phyloP scores from a whole-genome alignment of 805 yeast species.

The Lipomyces yamanashiensis region DNA sequence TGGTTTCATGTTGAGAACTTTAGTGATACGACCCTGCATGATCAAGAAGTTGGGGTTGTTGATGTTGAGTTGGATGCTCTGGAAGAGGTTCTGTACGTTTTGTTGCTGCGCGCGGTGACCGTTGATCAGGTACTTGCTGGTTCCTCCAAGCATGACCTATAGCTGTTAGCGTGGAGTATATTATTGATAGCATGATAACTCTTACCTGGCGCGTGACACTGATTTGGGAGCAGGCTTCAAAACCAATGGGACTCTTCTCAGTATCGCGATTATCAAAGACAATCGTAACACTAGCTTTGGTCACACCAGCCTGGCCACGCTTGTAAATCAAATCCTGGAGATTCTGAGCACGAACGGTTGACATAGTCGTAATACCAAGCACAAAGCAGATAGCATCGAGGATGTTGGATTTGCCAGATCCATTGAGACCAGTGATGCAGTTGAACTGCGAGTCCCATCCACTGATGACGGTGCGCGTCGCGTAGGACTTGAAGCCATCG shows the following conservation, averaged over 20 bases:
- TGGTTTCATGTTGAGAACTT: conserved; percentile 95
- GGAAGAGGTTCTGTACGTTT: conserved; percentile 86
- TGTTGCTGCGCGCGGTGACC: conserved; percentile 97
- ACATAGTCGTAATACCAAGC: conserved; percentile 92
- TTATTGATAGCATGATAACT: neutral
- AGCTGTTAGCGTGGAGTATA: neutral
- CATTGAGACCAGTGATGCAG: conserved; percentile 96
- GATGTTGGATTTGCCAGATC: conserved; percentile 96
- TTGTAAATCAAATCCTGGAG: conserved; percentile 93
- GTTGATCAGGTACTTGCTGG: conserved; percentile 87
- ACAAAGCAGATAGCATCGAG: conserved; percentile 97
- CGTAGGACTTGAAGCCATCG: conserved; percentile 97
- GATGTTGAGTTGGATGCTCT: conserved; percentile 91
- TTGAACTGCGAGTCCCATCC: conserved; percentile 97
- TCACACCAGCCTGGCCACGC: conserved; percentile 97
- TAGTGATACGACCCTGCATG: conserved; percentile 98
- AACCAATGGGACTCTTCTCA: conserved; percentile 82
- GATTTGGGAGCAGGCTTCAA: conserved; percentile 73
- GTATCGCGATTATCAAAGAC: conserved; percentile 88
- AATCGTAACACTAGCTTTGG: conserved; percentile 94
- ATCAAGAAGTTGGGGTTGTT: conserved; percentile 96
- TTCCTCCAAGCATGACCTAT: conserved; percentile 79
- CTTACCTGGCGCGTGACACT: conserved; percentile 80
- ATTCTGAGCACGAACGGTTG: conserved; percentile 92
- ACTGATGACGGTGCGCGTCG: conserved; percentile 92